Evolutionary conservation across 768 basidiomycete genomes (phyloP).

Genomic region (Tricholoma hemisulphureum): DNA sequence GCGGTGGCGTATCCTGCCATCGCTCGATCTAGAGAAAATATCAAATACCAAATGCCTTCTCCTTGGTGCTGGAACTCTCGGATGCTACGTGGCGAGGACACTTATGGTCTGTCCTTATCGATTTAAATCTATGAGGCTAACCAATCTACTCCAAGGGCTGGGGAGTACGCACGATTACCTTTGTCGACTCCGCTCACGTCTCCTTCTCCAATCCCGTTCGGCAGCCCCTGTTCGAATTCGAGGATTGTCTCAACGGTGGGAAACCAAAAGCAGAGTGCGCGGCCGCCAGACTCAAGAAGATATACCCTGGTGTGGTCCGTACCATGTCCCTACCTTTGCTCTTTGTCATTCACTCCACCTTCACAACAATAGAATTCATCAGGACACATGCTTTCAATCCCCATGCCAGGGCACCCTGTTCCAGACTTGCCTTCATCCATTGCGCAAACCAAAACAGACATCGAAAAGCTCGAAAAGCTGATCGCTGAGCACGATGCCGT

Average conservation of each 20-base stretch:
- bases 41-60: slow-evolving; percentile 77
- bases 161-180: slow-evolving; percentile 92
- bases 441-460: slow-evolving; percentile 62
- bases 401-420: slow-evolving; percentile 97
- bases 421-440: slow-evolving; percentile 41
- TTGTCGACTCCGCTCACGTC: slow-evolving; percentile 88
- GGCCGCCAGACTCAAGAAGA: slow-evolving; percentile 77
- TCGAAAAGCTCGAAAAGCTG: slow-evolving; percentile 70
- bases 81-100: slow-evolving; percentile 91
- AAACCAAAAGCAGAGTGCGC: slow-evolving; percentile 93
- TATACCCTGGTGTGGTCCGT: slow-evolving; percentile 91
- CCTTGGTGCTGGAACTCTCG: slow-evolving; percentile 93
- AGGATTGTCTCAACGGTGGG: slow-evolving; percentile 89
- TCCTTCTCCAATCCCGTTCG: slow-evolving; percentile 98
- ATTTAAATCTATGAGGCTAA: background rate
- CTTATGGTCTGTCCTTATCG: slow-evolving; percentile 66
- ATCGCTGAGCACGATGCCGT: slow-evolving; percentile 86
- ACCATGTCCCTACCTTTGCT: background rate
- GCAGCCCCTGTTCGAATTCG: slow-evolving; percentile 94
- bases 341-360: background rate
- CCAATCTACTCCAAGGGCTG: slow-evolving; percentile 61
- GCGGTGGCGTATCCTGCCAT: slow-evolving; percentile 94
- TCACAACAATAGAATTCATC: slow-evolving; percentile 68
- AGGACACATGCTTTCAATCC: slow-evolving; percentile 77
- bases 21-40: slow-evolving; percentile 85